Evolutionary conservation across 2,329 filamentous ascomycete species (phyloP).

Genomic region (Neobulgaria alba): DNA sequence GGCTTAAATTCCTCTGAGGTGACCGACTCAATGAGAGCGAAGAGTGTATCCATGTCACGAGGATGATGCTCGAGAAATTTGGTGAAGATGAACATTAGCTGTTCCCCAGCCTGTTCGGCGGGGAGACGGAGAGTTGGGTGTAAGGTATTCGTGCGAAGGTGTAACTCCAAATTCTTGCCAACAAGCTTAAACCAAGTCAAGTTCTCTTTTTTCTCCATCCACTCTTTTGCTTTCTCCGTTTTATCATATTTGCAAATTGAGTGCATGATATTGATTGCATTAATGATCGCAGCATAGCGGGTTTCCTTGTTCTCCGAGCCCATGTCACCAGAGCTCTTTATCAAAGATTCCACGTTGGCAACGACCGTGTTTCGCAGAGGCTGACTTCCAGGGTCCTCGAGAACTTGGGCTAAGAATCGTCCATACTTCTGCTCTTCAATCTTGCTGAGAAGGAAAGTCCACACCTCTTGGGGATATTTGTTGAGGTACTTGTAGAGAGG

Average conservation of each 20-base stretch:
- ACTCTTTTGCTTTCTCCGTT: constrained; percentile 47
- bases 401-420: constrained; percentile 80
- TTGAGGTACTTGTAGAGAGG: constrained; percentile 92
- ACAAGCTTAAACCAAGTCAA: constrained; percentile 53
- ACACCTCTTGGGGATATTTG: constrained; percentile 82
- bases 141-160: constrained; percentile 61
- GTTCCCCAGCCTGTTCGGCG: constrained; percentile 81
- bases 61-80: constrained; percentile 68
- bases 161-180: constrained; percentile 70
- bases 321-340: constrained; percentile 56
- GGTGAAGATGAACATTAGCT: constrained; percentile 77
- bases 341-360: constrained; percentile 63
- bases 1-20: constrained; percentile 75
- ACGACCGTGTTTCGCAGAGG: constrained; percentile 67
- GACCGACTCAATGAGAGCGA: constrained; percentile 74
- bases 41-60: constrained; percentile 73
- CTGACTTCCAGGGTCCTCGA: constrained; percentile 66
- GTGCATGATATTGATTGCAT: constrained; percentile 77
- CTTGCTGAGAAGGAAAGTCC: constrained; percentile 68
- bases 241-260: constrained; percentile 61
- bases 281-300: constrained; percentile 63
- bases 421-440: constrained; percentile 82
- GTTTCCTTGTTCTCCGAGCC: constrained; percentile 61
- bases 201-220: constrained; percentile 61
- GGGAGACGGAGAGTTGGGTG: constrained; percentile 68